A percentile compares a stretch with the other conserved stretches of the same genome.
phyloP scores from a whole-genome alignment of 2,329 filamentous ascomycete genomes.

The Epichloe scottii region DNA sequence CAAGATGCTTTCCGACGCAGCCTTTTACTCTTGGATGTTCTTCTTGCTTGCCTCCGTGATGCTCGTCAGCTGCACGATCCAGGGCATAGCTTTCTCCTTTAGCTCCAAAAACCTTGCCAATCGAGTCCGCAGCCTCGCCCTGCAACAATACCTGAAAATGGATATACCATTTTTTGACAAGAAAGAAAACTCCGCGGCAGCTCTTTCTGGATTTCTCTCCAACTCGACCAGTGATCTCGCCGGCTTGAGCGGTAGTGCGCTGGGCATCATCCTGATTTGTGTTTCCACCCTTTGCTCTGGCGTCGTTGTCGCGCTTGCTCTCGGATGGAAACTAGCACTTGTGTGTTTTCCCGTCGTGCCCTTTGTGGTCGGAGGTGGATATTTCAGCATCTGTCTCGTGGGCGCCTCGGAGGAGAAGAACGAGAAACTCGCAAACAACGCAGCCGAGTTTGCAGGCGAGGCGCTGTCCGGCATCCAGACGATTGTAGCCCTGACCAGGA shows the following conservation, averaged over 20 bases:
- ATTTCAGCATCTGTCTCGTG: conserved; percentile 22
- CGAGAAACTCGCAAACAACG: not conserved
- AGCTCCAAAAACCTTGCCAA: conserved; percentile 7
- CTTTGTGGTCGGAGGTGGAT: conserved; percentile 26
- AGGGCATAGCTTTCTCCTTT: conserved; percentile 4
- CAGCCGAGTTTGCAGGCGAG: conserved; percentile 8
- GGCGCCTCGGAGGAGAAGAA: conserved; percentile 5
- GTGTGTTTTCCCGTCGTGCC: conserved; percentile 29
- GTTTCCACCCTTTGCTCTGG: conserved; percentile 7
- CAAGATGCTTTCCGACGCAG: conserved; percentile 12
- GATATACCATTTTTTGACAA: conserved; percentile 31
- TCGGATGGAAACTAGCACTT: conserved; percentile 33
- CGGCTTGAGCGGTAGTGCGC: conserved; percentile 31
- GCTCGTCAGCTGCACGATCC: conserved; percentile 19
- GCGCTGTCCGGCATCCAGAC: conserved; percentile 8
- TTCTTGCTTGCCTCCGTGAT: conserved; percentile 28
- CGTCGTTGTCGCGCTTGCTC: conserved; percentile 17
- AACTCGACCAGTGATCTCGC: conserved; percentile 27
- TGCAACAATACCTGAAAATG: not conserved
- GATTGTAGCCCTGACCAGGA: conserved; percentile 7
- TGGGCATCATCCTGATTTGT: conserved; percentile 11
- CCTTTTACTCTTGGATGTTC: conserved; percentile 38
- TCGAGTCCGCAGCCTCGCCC: conserved; percentile 1
- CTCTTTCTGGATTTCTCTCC: conserved; percentile 19
- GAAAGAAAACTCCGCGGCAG: conserved; percentile 19